phyloP scores from a whole-genome alignment of 2,329 filamentous ascomycete genomes.

The Hypoxylon sp. region DNA sequence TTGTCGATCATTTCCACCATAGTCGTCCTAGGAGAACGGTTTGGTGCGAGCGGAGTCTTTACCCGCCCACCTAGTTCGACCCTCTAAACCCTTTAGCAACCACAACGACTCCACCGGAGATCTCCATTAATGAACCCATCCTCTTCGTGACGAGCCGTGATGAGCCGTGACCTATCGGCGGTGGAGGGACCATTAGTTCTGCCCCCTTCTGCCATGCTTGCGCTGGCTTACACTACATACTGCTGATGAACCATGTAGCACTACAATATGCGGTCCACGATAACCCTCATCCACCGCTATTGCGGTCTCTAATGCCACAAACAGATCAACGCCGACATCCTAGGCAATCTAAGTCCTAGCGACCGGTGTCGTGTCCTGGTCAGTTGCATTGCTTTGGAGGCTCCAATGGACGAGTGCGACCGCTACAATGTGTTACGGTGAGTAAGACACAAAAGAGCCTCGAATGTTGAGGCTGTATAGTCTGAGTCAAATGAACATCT shows the following conservation, averaged over 20 bases:
- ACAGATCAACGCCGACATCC: constrained; percentile 23
- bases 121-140: constrained; percentile 45
- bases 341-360: constrained; percentile 26
- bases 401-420: constrained; percentile 31
- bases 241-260: constrained; percentile 31
- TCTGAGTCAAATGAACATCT: constrained; percentile 32
- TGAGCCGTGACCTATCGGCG: constrained; percentile 43
- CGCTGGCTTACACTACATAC: constrained; percentile 29
- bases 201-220: constrained; percentile 28
- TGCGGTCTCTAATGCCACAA: constrained; percentile 21
- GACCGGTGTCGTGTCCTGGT: constrained; percentile 13
- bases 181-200: constrained; percentile 33
- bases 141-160: constrained; percentile 45
- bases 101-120: constrained; percentile 44
- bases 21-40: constrained; percentile 30
- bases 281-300: constrained; percentile 37
- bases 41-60: constrained; percentile 46
- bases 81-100: constrained; percentile 42
- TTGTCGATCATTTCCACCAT: constrained; percentile 43
- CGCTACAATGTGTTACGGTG: constrained; percentile 27
- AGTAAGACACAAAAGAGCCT: constrained; percentile 33
- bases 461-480: constrained; percentile 32
- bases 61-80: constrained; percentile 46
- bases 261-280: constrained; percentile 37
- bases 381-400: constrained; percentile 10